Conservation (phyloP, 768 basidiomycete genomes). For the Podaxis sp. region DNA sequence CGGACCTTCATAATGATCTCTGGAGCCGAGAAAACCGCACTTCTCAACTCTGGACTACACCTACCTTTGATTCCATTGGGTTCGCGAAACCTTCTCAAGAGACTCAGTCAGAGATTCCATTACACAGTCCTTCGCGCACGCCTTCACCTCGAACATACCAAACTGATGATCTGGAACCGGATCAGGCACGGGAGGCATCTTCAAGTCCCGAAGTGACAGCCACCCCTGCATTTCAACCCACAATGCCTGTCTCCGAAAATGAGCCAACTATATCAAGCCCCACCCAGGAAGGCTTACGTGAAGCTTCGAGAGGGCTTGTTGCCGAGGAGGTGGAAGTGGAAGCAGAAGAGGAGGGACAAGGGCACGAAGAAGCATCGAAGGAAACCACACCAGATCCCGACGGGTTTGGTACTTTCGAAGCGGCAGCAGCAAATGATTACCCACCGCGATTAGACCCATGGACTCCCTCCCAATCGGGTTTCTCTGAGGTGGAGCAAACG, state of each 20-base stretch:
- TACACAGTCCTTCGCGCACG: background rate
- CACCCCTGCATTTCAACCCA: background rate
- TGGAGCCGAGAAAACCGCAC: slow-evolving; percentile 10
- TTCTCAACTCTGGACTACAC: slow-evolving; percentile 2
- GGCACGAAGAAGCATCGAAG: background rate
- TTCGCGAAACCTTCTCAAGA: slow-evolving; percentile 9
- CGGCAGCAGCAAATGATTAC: slow-evolving; percentile 20
- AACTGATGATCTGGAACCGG: background rate
- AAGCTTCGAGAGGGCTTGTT: background rate
- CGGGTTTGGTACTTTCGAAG: slow-evolving; percentile 55
- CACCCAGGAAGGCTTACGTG: background rate
- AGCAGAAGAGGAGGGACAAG: background rate
- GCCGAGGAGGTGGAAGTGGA: background rate
- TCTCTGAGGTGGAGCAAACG: slow-evolving; percentile 19
- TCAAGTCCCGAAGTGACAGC: background rate
- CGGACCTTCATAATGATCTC: slow-evolving; percentile 9
- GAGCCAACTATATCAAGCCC: background rate
- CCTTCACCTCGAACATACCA: background rate
- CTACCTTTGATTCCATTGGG: slow-evolving; percentile 9
- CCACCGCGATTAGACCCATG: slow-evolving; percentile 29
- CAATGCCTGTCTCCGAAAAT: background rate
- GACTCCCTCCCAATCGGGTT: slow-evolving; percentile 28
- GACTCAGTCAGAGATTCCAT: background rate
- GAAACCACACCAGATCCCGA: slow-evolving; percentile 42
- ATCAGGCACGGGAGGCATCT: background rate